Percentiles rank a stretch among this genome's conserved stretches.
These are phyloP conservation scores for Curvularia hawaiiensis DNA, from an alignment of 2,329 filamentous ascomycete species.

Conservation along the genomic window DNA sequence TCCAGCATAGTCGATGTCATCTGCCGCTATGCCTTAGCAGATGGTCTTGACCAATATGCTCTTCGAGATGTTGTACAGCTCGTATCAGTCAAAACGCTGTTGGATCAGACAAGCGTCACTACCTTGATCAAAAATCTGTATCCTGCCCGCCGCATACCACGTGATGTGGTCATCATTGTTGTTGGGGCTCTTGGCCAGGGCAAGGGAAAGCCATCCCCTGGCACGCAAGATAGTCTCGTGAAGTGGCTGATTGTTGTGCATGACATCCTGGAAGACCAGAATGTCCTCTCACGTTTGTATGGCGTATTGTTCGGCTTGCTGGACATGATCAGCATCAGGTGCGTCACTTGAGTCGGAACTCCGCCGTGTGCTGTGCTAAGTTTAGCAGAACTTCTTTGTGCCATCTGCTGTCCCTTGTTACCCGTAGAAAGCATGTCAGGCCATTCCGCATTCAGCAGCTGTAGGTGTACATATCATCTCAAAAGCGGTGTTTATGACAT, in stretches of 20 bases:
- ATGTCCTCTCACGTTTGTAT: constrained; percentile 71
- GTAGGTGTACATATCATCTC: constrained; percentile 25
- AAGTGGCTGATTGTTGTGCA: constrained; percentile 81
- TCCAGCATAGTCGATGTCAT: constrained; percentile 69
- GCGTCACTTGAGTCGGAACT: constrained; percentile 22
- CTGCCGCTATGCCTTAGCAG: constrained; percentile 66
- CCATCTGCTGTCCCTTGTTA: constrained; percentile 79
- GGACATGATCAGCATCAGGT: constrained; percentile 78
- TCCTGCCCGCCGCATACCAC: constrained; percentile 68
- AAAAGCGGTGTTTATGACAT: neutral
- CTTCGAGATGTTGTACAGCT: constrained; percentile 70
- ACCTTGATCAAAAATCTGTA: constrained; percentile 76
- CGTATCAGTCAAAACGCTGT: constrained; percentile 67
- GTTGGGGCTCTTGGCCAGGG: constrained; percentile 79
- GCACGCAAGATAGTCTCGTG: constrained; percentile 72
- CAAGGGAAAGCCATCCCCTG: constrained; percentile 72
- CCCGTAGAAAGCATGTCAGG: constrained; percentile 79
- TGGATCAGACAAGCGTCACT: constrained; percentile 77
- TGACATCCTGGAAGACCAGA: constrained; percentile 68
- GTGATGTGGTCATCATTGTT: constrained; percentile 66
- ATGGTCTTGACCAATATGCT: constrained; percentile 66
- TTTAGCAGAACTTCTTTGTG: constrained; percentile 60
- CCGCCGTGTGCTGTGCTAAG: constrained; percentile 26
- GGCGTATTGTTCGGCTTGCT: constrained; percentile 79
- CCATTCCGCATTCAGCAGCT: constrained; percentile 82